These are phyloP conservation scores for Gymnopus androsaceus DNA, from an alignment of 1,284 basidiomycete genomes.

Conservation along the genomic window DNA sequence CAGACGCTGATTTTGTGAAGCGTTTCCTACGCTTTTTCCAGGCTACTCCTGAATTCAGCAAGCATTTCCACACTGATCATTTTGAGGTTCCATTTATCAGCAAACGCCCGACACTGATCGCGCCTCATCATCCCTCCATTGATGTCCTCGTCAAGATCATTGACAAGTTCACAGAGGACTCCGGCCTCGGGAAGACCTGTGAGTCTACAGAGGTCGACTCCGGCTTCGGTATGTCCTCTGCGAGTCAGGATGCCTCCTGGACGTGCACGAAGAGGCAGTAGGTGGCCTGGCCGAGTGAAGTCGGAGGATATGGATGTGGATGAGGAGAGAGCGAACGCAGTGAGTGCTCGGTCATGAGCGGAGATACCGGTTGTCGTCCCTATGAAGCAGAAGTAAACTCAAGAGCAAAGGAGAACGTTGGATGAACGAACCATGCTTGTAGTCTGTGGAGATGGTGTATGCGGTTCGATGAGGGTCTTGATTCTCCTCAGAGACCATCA, in stretches of 20 bases:
- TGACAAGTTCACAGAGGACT: constrained; percentile 93
- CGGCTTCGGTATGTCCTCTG: constrained; percentile 92
- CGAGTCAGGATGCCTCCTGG: constrained; percentile 84
- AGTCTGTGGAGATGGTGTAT: constrained; percentile 97
- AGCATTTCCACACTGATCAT: constrained; percentile 93
- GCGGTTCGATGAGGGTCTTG: constrained; percentile 93
- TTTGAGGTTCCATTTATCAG: constrained; percentile 88
- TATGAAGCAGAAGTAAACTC: constrained; percentile 30
- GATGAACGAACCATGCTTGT: constrained; percentile 68
- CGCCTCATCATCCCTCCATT: constrained; percentile 93
- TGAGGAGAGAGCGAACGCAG: constrained; percentile 80
- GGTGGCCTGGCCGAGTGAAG: constrained; percentile 92
- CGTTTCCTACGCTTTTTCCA: neutral
- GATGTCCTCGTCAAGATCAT: constrained; percentile 87
- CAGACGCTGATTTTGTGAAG: no score
- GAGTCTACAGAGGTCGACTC: constrained; percentile 85
- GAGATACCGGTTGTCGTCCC: constrained; percentile 96
- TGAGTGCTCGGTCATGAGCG: constrained; percentile 91
- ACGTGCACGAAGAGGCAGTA: constrained; percentile 90
- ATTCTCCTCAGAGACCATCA: constrained; percentile 89
- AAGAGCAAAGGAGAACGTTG: neutral
- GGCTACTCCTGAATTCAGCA: constrained; percentile 29
- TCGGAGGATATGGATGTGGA: constrained; percentile 60
- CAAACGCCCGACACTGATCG: constrained; percentile 91
- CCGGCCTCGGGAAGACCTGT: constrained; percentile 81